Base-by-base conservation (phyloP, 192 early-diverging fungal genomes). In the Lobosporangium transversale region DNA sequence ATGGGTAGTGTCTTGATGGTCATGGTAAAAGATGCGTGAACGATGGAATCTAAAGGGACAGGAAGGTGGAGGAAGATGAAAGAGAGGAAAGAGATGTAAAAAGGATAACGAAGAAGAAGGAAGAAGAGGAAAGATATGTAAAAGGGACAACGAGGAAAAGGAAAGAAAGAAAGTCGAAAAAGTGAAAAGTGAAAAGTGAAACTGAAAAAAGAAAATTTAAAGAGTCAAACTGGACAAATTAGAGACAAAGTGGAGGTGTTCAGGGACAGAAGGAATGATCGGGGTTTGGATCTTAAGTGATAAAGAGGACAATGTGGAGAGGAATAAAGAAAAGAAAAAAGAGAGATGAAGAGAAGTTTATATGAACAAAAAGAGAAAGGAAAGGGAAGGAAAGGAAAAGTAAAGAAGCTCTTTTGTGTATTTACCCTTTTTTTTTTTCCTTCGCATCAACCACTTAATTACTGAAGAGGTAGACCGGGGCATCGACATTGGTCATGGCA, bases 1-100 rank as follows among this genome's bases (percentile, higher is more conserved):
- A 79, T 49, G 26, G 62, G 78, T 52, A 87, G 81, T 21, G 29
- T 23, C 50, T 62, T 64, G 58, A 37, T 37, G 35, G 62, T n/a
- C 68, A 62, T 61, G 48, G 53, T 30, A 14, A 50, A 29, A 27
- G 30, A 43, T 33, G 12, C 15, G 17, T 26, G 70, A 50, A 17
- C 8, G 32, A 23, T 9, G 32, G 29, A 29, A 36, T 32, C 9
- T 4, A 20, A 18, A 29, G 32, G 35, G 15, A 17, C 45, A 37
- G 48, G 33, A 55, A 27, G 43, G 21, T 37, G 45, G 42, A 20
- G 37, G 24, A 55, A 29, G 20, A 4, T 20, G 30, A 20, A 20
- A 26, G 37, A n/a, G 33, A 40, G 33, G 23, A 58, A 37, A 44
- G 21, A 43, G 32, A 52, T 15, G 45, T 8, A 37, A 20, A 5